These are phyloP conservation scores for Neonectria sp. DNA, from an alignment of 2,329 filamentous ascomycete genomes.

Conservation along the genomic window DNA sequence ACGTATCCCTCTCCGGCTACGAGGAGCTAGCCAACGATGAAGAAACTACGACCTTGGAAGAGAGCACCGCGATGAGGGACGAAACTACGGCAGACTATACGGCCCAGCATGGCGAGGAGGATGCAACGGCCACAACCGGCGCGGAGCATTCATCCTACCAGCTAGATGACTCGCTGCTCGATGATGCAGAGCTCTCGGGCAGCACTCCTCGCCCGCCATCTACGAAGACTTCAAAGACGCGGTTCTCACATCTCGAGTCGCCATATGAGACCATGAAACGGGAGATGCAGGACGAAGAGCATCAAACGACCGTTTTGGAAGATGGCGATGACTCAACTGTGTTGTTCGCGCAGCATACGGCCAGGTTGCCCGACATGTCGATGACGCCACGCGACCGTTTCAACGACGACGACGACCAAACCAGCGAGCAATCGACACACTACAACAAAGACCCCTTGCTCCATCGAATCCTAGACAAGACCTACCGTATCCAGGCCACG, in stretches of 20 bases:
- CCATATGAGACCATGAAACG: slow-evolving; percentile 83
- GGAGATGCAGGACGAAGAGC: slow-evolving; percentile 70
- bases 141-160: slow-evolving; percentile 55
- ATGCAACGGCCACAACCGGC: slow-evolving; percentile 54
- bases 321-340: slow-evolving; percentile 64
- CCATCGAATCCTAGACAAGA: slow-evolving; percentile 95
- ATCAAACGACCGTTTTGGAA: slow-evolving; percentile 53
- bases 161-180: slow-evolving; percentile 77
- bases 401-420: slow-evolving; percentile 53
- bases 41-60: slow-evolving; percentile 65
- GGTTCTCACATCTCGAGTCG: slow-evolving; percentile 78
- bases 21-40: slow-evolving; percentile 84
- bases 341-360: slow-evolving; percentile 67
- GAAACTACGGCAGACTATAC: slow-evolving; percentile 68
- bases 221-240: slow-evolving; percentile 64
- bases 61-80: slow-evolving; percentile 70
- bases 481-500: slow-evolving; percentile 93
- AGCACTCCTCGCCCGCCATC: slow-evolving; percentile 77
- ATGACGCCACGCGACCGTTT: slow-evolving; percentile 67
- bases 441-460: slow-evolving; percentile 81
- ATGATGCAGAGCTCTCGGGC: slow-evolving; percentile 73
- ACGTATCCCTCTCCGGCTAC: slow-evolving; percentile 95
- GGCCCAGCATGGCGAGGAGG: slow-evolving; percentile 56
- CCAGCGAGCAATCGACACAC: slow-evolving; percentile 53
- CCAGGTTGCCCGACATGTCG: slow-evolving; percentile 73